phyloP scores from a whole-genome alignment of 2,329 filamentous ascomycete species.

The Stylonectria norvegica region DNA sequence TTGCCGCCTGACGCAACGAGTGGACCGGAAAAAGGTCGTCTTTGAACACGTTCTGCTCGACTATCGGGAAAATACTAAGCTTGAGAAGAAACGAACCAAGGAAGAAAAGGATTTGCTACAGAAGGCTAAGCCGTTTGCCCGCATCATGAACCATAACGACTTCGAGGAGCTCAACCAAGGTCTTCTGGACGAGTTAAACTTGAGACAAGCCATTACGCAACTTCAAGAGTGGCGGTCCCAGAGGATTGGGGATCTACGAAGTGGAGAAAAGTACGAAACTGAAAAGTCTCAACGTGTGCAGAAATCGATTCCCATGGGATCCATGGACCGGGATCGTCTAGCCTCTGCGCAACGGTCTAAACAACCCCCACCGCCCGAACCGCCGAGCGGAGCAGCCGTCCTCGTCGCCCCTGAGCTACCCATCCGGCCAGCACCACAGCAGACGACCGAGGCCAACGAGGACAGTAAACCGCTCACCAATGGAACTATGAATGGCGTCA shows the following conservation, averaged over 20 bases:
- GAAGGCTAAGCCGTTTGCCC: slow-evolving; percentile 91
- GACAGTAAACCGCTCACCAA: slow-evolving; percentile 54
- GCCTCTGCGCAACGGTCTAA: slow-evolving; percentile 67
- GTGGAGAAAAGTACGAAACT: slow-evolving; percentile 86
- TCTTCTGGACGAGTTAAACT: slow-evolving; percentile 83
- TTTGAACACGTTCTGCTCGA: slow-evolving; percentile 94
- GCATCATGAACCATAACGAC: slow-evolving; percentile 93
- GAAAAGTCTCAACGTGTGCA: slow-evolving; percentile 79
- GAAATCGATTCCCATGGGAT: slow-evolving; percentile 67
- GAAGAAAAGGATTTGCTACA: slow-evolving; percentile 89
- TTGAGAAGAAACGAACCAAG: slow-evolving; percentile 93
- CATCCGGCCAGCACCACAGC: slow-evolving; percentile 47
- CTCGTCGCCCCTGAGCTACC: slow-evolving; percentile 78
- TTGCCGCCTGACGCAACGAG: slow-evolving; percentile 79
- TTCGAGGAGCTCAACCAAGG: slow-evolving; percentile 84
- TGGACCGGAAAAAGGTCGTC: slow-evolving; percentile 92
- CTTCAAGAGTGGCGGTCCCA: slow-evolving; percentile 90
- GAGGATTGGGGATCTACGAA: slow-evolving; percentile 78
- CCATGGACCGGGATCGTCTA: slow-evolving; percentile 77
- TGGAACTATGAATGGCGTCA: slow-evolving; percentile 37
- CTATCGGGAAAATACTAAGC: slow-evolving; percentile 83
- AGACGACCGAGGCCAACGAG: slow-evolving; percentile 39
- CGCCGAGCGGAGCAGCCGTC: slow-evolving; percentile 69
- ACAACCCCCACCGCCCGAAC: slow-evolving; percentile 64
- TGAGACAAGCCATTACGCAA: slow-evolving; percentile 84